Base-by-base conservation (phyloP, 2,329 filamentous ascomycete species). In the Lachnellula occidentalis region DNA sequence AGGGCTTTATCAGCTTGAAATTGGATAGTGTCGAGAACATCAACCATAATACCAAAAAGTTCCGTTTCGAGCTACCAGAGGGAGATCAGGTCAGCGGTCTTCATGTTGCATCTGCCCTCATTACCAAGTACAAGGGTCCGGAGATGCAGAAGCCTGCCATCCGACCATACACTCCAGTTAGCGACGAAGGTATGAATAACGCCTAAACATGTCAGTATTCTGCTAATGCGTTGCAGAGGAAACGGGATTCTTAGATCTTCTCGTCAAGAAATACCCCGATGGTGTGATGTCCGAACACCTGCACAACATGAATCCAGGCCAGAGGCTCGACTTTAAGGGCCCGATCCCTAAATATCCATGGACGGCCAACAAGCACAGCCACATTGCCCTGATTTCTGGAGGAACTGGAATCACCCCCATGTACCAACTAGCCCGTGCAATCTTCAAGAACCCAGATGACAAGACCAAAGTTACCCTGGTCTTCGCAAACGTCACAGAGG, bases 351-450 rank as follows among this genome's bases (percentile, higher is more conserved):
- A 99, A 76, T 97, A 96, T 74, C 74, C 83, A 34, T 97, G 92
- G 92, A 70, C 82, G 51, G 69, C 86, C 64, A 97, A 97, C 82
- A 96, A 96, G 82, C 92, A 96, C 77, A 77, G 89, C 58, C 91
- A 97, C 78, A 83, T 95, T 66, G 86, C 83, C 39, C 78, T 92
- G 62, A 82, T 99, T 60, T 90, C 92, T n/a, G 94, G 94, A 66
- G 94, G 94, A 61, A 96, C 94, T 7, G 94, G 94, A 58, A 95
- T 99, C 72, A 94, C 94, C 11, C 94, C 94, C 64, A 96, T 97
- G 92, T 97, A 89, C 80, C 94, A 99, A 79, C 85, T 99, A 45
- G 79, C 84, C 61, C 90, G 90, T 59, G 81, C 86, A 69, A 96
- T 99, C 76, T 95, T 97, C 85, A 90, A 87, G 74, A 95, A 96